Percentiles rank a stretch among this genome's conserved stretches.
Conservation (phyloP, 495 filamentous ascomycete genomes). For the Xylaria castorea region DNA sequence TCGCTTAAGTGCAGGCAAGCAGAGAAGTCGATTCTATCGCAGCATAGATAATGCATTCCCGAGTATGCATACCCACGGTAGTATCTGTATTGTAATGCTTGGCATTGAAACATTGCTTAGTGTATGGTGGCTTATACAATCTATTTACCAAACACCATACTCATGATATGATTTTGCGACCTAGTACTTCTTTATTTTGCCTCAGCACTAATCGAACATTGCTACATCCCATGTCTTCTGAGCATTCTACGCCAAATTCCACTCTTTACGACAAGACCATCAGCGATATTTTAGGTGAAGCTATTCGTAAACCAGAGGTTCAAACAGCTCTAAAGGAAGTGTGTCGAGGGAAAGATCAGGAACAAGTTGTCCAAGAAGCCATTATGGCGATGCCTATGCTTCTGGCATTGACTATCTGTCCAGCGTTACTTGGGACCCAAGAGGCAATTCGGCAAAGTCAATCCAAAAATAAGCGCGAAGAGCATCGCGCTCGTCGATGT, state of each 20-base stretch:
- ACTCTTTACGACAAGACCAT: constrained; percentile 3
- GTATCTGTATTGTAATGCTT: neutral
- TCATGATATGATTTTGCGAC: neutral
- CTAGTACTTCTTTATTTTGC: neutral
- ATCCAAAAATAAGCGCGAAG: constrained; percentile 49
- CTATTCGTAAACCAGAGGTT: constrained; percentile 3
- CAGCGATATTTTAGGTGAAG: constrained; percentile 8
- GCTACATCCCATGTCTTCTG: constrained; percentile 7
- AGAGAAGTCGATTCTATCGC: neutral
- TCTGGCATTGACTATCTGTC: constrained; percentile 43
- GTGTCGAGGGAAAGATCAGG: constrained; percentile 13
- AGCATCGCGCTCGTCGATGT: constrained; percentile 52
- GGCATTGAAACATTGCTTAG: constrained; percentile 17
- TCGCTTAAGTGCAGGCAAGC: neutral
- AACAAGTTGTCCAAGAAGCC: constrained; percentile 17
- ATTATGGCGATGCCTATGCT: constrained; percentile 42
- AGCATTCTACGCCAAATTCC: neutral
- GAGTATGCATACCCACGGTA: neutral
- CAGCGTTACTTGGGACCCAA: constrained; percentile 53
- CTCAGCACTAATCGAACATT: neutral
- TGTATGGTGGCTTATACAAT: neutral
- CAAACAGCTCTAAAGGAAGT: constrained; percentile 12
- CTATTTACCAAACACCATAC: neutral
- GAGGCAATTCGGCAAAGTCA: constrained; percentile 57
- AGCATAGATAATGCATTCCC: constrained; percentile 6